Conservation (phyloP, 2,329 filamentous ascomycete genomes). For the Nannizziopsis arthrosporioides region DNA sequence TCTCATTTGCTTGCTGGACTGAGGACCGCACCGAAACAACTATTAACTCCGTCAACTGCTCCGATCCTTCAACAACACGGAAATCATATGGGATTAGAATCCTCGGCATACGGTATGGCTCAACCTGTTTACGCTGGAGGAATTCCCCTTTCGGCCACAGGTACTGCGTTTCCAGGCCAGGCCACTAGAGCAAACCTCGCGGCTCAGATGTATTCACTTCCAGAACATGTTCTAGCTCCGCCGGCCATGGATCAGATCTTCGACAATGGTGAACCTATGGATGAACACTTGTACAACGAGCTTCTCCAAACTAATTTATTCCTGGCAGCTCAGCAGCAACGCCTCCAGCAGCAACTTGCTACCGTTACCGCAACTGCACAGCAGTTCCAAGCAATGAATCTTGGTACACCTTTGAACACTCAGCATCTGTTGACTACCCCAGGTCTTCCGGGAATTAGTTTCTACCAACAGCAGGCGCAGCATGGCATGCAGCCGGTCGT, state of each 20-base stretch:
- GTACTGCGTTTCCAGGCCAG: constrained; percentile 41
- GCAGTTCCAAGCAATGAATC: constrained; percentile 65
- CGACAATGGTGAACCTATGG: constrained; percentile 61
- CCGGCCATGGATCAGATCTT: constrained; percentile 51
- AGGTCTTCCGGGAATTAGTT: constrained; percentile 39
- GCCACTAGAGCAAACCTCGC: constrained; percentile 24
- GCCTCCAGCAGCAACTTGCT: constrained; percentile 83
- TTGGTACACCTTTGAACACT: constrained; percentile 39
- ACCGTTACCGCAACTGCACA: constrained; percentile 72
- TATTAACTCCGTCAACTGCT: constrained; percentile 56
- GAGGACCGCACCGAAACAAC: constrained; percentile 82
- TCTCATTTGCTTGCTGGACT: constrained; percentile 89
- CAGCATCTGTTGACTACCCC: constrained; percentile 39
- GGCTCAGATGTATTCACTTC: constrained; percentile 54
- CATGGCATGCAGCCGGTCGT: constrained; percentile 54
- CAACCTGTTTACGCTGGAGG: constrained; percentile 37
- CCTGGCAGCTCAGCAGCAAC: constrained; percentile 86
- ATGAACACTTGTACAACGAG: constrained; percentile 77
- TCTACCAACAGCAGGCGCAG: constrained; percentile 56
- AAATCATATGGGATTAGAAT: constrained; percentile 17
- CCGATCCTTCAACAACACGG: constrained; percentile 44
- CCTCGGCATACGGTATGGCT: constrained; percentile 33
- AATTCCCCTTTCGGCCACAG: constrained; percentile 50
- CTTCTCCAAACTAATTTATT: constrained; percentile 85
- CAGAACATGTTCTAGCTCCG: constrained; percentile 47